Evolutionary conservation across 495 filamentous ascomycete genomes (phyloP), one percentile per base, ranked within the genome.

Genomic region (Penicillium cosmopolitanum): DNA sequence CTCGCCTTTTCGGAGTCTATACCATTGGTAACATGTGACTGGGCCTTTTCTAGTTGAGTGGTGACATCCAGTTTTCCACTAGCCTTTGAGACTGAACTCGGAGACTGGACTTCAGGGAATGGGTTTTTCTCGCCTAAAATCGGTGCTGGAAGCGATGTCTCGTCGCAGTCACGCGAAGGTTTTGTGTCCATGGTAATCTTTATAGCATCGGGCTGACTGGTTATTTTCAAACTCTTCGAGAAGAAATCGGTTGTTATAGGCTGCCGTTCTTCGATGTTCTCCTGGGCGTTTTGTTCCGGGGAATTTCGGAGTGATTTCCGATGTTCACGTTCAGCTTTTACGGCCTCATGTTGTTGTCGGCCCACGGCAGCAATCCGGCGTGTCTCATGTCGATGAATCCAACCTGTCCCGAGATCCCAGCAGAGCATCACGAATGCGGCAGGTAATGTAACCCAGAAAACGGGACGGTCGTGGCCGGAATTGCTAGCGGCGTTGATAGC

Each of bases 351-450:
- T 51, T 85, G 78, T 42, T 73, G 62, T 35, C 82, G 75, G 15
- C 85, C 84, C 55, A 80, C 75, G 11, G 70, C 77, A 35, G 86
- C 83, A 55, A 87, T 85, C 51, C 83, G 77, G 10, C 85, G 80
- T 0, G 86, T 88, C 51, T 85, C 79, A 11, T 82, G 62, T 19
- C 85, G 75, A 58, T 84, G 71, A 19, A 74, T 40, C 85, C 85
- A 89, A 3, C 85, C 86, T 46, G 78, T 83, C 0, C 58, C 66
- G 19, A 88, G 25, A 68, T 89, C 86, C 81, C 83, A 87, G 34
- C 74, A 78, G 52, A 89, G 80, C 84, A 87, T 85, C 57, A 88
- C 72, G 25, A 83, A 72, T 1, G 86, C 86, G 21, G 82, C 86
- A 5, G 86, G 86, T 11, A 87, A 62, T 1, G 86, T 88, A 0